Conservation (phyloP, 2,329 filamentous ascomycete genomes). For the Myotisia sp. region DNA sequence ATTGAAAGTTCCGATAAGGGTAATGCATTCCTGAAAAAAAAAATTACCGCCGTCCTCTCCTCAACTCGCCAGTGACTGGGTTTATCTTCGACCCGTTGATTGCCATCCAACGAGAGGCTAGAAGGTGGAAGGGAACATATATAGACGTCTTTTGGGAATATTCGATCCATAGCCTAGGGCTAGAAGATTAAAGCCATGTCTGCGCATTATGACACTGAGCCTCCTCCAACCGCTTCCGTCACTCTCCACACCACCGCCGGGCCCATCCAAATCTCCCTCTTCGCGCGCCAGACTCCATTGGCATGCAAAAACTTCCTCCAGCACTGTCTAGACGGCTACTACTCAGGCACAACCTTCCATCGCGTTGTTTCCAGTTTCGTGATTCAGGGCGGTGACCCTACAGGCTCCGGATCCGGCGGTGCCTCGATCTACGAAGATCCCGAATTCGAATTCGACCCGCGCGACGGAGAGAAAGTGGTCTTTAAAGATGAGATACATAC, state of each 20-base stretch:
- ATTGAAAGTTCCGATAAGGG: too few relatives aligned
- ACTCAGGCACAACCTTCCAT: slow-evolving; percentile 86
- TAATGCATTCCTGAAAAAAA: too few relatives aligned
- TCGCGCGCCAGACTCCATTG: slow-evolving; percentile 84
- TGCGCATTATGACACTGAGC: slow-evolving; percentile 83
- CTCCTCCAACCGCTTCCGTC: slow-evolving; percentile 81
- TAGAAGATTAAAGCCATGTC: slow-evolving; percentile 48
- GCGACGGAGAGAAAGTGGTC: slow-evolving; percentile 43
- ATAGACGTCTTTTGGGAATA: too few relatives aligned
- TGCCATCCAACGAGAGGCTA: too few relatives aligned
- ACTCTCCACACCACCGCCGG: slow-evolving; percentile 81
- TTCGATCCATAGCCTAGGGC: too few relatives aligned
- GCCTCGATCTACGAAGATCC: slow-evolving; percentile 77
- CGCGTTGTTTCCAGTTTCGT: slow-evolving; percentile 85
- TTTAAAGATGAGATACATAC: slow-evolving; percentile 88
- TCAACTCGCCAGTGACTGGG: too few relatives aligned
- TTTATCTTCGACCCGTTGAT: too few relatives aligned
- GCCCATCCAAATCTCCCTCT: slow-evolving; percentile 81
- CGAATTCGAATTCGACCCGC: slow-evolving; percentile 40
- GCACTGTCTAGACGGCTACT: slow-evolving; percentile 88
- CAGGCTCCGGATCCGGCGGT: slow-evolving; percentile 79
- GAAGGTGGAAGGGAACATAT: too few relatives aligned
- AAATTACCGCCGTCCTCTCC: too few relatives aligned
- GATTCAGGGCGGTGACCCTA: slow-evolving; percentile 86
- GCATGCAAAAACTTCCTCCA: slow-evolving; percentile 93